phyloP scores from a whole-genome alignment of 169 alveolate genomes.

The Eimeria nieschulzi region DNA sequence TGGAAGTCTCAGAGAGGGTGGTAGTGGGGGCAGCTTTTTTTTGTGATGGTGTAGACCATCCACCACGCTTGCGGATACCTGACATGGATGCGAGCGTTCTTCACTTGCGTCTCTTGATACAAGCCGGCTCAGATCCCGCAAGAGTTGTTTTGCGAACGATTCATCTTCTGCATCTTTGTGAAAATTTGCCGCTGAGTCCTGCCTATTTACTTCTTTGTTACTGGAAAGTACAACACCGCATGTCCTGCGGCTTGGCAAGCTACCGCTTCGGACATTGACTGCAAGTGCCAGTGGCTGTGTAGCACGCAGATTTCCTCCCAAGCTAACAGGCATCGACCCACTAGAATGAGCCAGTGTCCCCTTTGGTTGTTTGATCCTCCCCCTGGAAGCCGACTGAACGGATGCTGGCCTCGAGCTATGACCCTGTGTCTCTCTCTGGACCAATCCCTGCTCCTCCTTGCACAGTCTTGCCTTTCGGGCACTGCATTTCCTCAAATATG shows the following conservation, averaged over 20 bases:
- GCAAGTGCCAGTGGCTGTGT: slow-evolving; percentile 36
- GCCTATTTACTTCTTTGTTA: not conserved
- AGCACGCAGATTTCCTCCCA: slow-evolving; percentile 44
- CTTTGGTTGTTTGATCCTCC: not conserved
- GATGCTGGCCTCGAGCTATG: slow-evolving; percentile 23
- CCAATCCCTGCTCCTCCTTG: slow-evolving; percentile 53
- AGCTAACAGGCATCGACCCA: not conserved
- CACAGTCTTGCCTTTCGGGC: slow-evolving; percentile 16
- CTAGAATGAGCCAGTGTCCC: not conserved
- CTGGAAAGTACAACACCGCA: slow-evolving; percentile 50
- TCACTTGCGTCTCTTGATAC: not conserved
- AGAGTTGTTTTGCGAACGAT: not conserved
- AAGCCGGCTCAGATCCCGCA: slow-evolving; percentile 28
- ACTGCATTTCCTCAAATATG: slow-evolving; percentile 18
- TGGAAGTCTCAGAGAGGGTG: not conserved
- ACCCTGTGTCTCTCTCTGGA: slow-evolving; percentile 13
- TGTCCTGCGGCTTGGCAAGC: slow-evolving; percentile 51
- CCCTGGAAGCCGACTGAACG: slow-evolving; percentile 9
- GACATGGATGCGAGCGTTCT: not conserved
- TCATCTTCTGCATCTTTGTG: slow-evolving; percentile 7
- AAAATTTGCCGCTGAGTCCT: not conserved
- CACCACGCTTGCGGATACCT: not conserved
- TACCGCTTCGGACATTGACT: not conserved
- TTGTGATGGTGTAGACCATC: not conserved
- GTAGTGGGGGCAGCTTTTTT: not conserved